phyloP scores from a whole-genome alignment of 2,329 filamentous ascomycete species.

The Coniella lustricola region DNA sequence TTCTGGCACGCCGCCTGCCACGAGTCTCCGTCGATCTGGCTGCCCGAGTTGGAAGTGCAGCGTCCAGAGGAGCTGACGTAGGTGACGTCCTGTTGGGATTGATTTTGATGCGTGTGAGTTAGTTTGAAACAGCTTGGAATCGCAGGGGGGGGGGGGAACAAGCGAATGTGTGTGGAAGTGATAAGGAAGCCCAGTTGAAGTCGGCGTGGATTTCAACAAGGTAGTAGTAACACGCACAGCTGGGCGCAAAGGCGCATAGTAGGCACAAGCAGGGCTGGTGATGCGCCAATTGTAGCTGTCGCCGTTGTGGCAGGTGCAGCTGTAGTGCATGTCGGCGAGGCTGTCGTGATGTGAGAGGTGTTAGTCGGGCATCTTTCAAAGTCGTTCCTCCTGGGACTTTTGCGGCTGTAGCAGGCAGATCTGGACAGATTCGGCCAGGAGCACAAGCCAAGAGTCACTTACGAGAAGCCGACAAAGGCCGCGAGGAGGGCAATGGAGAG shows the following conservation, averaged over 20 bases:
- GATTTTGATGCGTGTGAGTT: background rate
- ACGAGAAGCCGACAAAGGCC: conserved; percentile 8
- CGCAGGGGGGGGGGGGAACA: background rate
- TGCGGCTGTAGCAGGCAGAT: too few species aligned
- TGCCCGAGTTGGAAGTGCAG: conserved; percentile 12
- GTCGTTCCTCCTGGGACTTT: too few species aligned
- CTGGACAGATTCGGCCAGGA: too few species aligned
- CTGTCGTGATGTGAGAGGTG: conserved; percentile 3
- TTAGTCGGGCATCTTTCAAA: too few species aligned
- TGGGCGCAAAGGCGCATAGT: conserved; percentile 14
- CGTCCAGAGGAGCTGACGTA: conserved; percentile 16
- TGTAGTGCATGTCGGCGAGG: conserved; percentile 20
- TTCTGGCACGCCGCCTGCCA: conserved; percentile 18
- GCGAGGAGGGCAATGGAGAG: conserved; percentile 8
- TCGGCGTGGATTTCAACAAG: too few species aligned
- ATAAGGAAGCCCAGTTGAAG: too few species aligned
- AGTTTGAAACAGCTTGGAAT: too few species aligned
- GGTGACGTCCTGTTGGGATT: conserved; percentile 9
- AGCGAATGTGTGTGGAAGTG: too few species aligned
- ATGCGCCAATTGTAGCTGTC: conserved; percentile 22
- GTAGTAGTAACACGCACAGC: background rate
- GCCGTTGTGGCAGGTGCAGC: conserved; percentile 20
- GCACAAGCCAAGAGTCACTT: too few species aligned
- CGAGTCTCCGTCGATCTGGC: conserved; percentile 16
- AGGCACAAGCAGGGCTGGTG: conserved; percentile 17